Base-by-base conservation (phyloP, 2,329 filamentous ascomycete genomes). In the Blastomyces silverae region DNA sequence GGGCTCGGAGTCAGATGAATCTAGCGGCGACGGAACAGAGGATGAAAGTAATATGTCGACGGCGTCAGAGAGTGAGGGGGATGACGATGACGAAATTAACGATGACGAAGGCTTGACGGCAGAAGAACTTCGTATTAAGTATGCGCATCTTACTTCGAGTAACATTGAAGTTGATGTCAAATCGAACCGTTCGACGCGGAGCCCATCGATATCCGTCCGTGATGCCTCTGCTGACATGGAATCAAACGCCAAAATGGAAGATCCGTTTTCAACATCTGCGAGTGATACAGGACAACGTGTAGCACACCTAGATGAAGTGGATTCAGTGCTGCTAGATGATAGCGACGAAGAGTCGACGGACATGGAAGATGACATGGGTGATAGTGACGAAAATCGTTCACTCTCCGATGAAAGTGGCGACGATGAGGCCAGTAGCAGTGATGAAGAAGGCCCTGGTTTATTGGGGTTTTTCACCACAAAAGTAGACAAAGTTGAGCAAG, bases 1-100 rank as follows among this genome's bases (percentile, higher is more conserved):
- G 20, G 73, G 87, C 83, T 77, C 88, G 86, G 71, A 90, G 86
- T 60, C 82, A 89, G 71, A 90, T 88, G 70, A 86, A 88, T 78
- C 89, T 86, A 70, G 87, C 90, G 70, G 76, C 22, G 75, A 71
- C 20, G 73, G 75, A 64, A 90, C 87, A 0, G 82, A 82, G 20
- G 80, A 81, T 39, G 84, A 81, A 65, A 77, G 75, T 57, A 82
- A 83, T 44, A 83, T 73, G 81, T 83, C 68, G 72, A 81, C 68
- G 72, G 81, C 69, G 69, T 79, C 75, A 37, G 80, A 81, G 37
- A 74, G 73, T 13, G 82, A 78, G 22, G 74, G 74, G 0, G 75
- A 76, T 15, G 77, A 78, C 50, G 71, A 75, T 17, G 74, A 75
- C 17, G 74, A 69, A 42, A 65, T 71, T 48, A 75, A 79, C 67